Base-by-base conservation (phyloP, 495 filamentous ascomycete genomes). In the Paragyromitra xinjiangensis region DNA sequence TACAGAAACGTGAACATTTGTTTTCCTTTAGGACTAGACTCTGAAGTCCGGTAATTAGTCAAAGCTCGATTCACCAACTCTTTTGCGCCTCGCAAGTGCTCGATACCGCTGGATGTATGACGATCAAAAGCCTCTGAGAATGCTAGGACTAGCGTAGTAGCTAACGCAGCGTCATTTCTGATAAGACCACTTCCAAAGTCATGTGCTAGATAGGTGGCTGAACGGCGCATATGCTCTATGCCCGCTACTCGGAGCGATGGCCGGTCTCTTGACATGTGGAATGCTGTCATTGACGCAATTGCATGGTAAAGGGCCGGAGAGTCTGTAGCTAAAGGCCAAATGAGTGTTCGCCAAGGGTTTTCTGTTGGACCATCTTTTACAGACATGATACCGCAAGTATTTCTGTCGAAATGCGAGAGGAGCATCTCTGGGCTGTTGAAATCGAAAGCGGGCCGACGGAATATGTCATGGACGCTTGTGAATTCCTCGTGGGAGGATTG, bases 41-140 rank as follows among this genome's bases (percentile, higher is more conserved):
- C 61, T 24, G 77, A 78, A 64, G 34, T 68, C 42, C 26, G 51
- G 37, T 76, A 72, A 40, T 66, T 80, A n/a, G 77, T 81, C n/a
- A 92, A 81, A 0, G 90, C 88, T 75, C 87, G 87, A 42, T 87
- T 86, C 64, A 94, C 86, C 50, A 94, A 80, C 34, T 88, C 86
- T 73, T 89, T 91, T 9, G 92, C 91, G 37, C 91, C 92, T 55
- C 88, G 88, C 61, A 94, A 86, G 83, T 94, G 92, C 74, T 90
- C 85, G 56, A 92, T 92, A 12, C 92, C 92, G 19, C 91, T 92
- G n/a, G 87, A 88, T 61, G 89, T 92, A 67, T 93, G 88, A 68
- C 89, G 88, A 78, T 94, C 92, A 91, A 92, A 94, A 0, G 90
- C 91, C 77, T 94, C 92, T 3, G 91, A 89, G 81, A 94, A 94